A percentile compares a stretch with the other conserved stretches of the same genome.
phyloP scores from a whole-genome alignment of 2,329 filamentous ascomycete genomes.

The Blastomyces gilchristii region DNA sequence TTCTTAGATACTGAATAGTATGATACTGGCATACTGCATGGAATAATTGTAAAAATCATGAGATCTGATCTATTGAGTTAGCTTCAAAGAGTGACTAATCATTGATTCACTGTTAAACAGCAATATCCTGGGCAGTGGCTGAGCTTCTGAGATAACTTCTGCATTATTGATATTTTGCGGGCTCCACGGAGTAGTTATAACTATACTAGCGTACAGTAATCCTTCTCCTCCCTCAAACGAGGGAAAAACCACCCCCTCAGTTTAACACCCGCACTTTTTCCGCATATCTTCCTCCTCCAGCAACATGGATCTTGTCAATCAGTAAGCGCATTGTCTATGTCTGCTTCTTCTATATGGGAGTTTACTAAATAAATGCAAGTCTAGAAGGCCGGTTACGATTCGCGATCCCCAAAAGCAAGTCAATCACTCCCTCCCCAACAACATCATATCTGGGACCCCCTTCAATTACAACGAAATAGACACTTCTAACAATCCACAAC shows the following conservation, averaged over 20 bases:
- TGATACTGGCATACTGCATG: too few relatives aligned
- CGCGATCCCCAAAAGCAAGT: slow-evolving; percentile 94
- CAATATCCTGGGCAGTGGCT: too few relatives aligned
- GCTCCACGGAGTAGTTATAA: too few relatives aligned
- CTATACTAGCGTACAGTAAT: background rate
- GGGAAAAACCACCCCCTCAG: background rate
- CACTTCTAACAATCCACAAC: slow-evolving; percentile 11
- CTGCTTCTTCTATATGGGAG: slow-evolving; percentile 9
- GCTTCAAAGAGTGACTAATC: too few relatives aligned
- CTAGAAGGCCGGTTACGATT: slow-evolving; percentile 89
- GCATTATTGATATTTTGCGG: background rate
- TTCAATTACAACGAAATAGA: slow-evolving; percentile 7
- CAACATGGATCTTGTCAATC: slow-evolving; percentile 52
- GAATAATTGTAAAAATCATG: too few relatives aligned
- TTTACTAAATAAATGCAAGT: slow-evolving; percentile 38
- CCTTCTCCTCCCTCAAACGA: background rate
- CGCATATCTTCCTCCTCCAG: background rate
- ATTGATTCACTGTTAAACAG: too few relatives aligned
- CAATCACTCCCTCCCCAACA: slow-evolving; percentile 11
- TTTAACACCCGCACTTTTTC: background rate
- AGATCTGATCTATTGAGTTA: too few relatives aligned
- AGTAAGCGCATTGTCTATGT: slow-evolving; percentile 36
- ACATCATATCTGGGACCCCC: slow-evolving; percentile 9
- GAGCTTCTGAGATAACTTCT: too few relatives aligned
- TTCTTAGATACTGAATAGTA: too few relatives aligned